Evolutionary conservation across 257 asterid genomes (phyloP).

Genomic region (Nicotiana noctiflora): DNA sequence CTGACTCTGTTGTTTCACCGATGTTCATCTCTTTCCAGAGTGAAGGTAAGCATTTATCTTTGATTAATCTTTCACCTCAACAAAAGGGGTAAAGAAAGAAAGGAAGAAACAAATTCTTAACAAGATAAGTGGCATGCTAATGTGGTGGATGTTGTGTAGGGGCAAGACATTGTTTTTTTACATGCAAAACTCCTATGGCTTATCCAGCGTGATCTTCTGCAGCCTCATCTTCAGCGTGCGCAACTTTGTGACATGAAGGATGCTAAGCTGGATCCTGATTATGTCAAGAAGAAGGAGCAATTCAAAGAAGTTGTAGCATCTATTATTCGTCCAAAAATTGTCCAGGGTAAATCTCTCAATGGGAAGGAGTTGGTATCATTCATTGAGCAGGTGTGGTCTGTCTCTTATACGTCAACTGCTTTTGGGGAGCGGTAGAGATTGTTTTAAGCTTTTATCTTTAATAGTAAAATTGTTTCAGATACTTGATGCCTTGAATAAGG

Average conservation of each 20-base stretch:
- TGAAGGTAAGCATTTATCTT: slow-evolving; percentile 53
- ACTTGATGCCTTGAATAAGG: slow-evolving; percentile 93
- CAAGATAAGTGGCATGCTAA: slow-evolving; percentile 9
- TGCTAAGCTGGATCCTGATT: slow-evolving; percentile 70
- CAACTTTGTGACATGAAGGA: slow-evolving; percentile 95
- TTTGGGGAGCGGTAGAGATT: neutral
- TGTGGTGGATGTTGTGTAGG: slow-evolving; percentile 46
- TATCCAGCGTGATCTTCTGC: slow-evolving; percentile 84
- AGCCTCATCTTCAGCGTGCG: slow-evolving; percentile 97
- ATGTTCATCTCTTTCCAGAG: slow-evolving; percentile 42
- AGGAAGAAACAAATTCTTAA: slow-evolving; percentile 5
- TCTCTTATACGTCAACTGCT: slow-evolving; percentile 5
- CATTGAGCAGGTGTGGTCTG: slow-evolving; percentile 64
- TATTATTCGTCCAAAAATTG: slow-evolving; percentile 86
- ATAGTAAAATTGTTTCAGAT: slow-evolving; percentile 42
- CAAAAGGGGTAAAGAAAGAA: neutral
- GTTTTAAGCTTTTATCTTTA: neutral
- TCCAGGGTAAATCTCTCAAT: slow-evolving; percentile 85
- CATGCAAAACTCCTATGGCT: slow-evolving; percentile 97
- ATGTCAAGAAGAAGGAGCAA: slow-evolving; percentile 71
- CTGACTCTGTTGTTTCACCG: slow-evolving; percentile 6
- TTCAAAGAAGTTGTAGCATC: slow-evolving; percentile 79
- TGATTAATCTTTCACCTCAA: slow-evolving; percentile 1
- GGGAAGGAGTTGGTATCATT: slow-evolving; percentile 91
- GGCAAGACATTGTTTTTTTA: slow-evolving; percentile 92